Evolutionary conservation across 805 yeast genomes (phyloP).

Genomic region (Hanseniaspora pseudoguilliermondii): DNA sequence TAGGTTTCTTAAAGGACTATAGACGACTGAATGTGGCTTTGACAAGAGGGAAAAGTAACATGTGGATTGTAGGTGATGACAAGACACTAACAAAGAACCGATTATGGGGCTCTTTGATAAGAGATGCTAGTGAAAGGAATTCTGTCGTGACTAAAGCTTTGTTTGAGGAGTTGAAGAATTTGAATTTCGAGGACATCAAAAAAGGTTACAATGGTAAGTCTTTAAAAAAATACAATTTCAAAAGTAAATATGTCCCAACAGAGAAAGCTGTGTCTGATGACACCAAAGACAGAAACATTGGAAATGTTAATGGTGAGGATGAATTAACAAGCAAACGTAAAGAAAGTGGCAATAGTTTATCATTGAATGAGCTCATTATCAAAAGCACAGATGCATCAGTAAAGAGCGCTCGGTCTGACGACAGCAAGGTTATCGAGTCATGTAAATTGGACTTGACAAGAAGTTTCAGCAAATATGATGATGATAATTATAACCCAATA

Average conservation of each 20-base stretch:
- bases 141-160: conserved; percentile 16
- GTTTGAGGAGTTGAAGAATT: background rate
- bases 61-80: conserved; percentile 83
- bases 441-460: too few species aligned
- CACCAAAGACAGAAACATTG: background rate
- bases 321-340: too few species aligned
- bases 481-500: too few species aligned
- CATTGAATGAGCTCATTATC: background rate
- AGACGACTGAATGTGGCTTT: conserved; percentile 96
- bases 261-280: background rate
- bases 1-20: conserved; percentile 85
- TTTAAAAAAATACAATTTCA: background rate
- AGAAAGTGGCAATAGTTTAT: background rate
- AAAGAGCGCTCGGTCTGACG: background rate
- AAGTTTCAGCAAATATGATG: too few species aligned
- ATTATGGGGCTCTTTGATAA: conserved; percentile 61
- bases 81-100: conserved; percentile 49
- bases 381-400: background rate
- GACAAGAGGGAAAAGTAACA: conserved; percentile 81
- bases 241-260: background rate
- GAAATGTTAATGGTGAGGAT: too few species aligned
- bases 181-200: too few species aligned
- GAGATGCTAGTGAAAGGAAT: conserved; percentile 46
- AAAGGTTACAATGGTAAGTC: background rate
- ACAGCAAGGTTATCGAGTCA: background rate